Conservation (phyloP, 306 rosid genomes). For the Begonia masoniana region DNA sequence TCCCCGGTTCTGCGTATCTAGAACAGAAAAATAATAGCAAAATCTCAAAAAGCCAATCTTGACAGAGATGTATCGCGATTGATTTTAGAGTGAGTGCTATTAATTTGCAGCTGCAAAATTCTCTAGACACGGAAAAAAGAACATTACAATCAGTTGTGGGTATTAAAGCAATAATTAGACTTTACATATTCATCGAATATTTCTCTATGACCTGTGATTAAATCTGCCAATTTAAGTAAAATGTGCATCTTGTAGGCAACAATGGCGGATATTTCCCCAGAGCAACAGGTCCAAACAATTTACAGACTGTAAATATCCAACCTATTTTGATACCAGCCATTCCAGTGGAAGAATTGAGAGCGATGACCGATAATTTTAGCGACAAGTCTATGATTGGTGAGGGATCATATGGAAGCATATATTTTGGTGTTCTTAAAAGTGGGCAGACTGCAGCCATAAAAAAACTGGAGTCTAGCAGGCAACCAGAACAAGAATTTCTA, state of each 20-base stretch:
- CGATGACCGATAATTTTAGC: slow-evolving; percentile 58
- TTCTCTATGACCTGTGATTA: too few species aligned
- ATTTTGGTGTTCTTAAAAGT: slow-evolving; percentile 30
- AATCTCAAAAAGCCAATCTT: too few species aligned
- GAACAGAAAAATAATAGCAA: too few species aligned
- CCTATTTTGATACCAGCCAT: slow-evolving; percentile 60
- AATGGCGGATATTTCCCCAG: background rate
- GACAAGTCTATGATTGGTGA: slow-evolving; percentile 55
- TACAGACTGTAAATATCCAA: slow-evolving; percentile 23
- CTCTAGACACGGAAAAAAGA: too few species aligned
- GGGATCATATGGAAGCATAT: slow-evolving; percentile 79
- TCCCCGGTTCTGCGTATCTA: too few species aligned
- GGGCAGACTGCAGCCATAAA: slow-evolving; percentile 61
- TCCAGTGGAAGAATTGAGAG: slow-evolving; percentile 53
- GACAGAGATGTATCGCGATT: too few species aligned
- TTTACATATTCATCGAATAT: background rate
- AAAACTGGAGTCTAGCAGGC: slow-evolving; percentile 59
- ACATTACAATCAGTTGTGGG: too few species aligned
- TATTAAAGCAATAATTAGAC: background rate
- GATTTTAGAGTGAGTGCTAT: too few species aligned
- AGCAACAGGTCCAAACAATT: slow-evolving; percentile 11
- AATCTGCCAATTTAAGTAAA: too few species aligned
- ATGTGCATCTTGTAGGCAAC: background rate
- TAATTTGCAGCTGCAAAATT: too few species aligned
- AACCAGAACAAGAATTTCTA: slow-evolving; percentile 61